Base-by-base conservation (phyloP, 495 filamentous ascomycete species). In the Xylaria grammica region DNA sequence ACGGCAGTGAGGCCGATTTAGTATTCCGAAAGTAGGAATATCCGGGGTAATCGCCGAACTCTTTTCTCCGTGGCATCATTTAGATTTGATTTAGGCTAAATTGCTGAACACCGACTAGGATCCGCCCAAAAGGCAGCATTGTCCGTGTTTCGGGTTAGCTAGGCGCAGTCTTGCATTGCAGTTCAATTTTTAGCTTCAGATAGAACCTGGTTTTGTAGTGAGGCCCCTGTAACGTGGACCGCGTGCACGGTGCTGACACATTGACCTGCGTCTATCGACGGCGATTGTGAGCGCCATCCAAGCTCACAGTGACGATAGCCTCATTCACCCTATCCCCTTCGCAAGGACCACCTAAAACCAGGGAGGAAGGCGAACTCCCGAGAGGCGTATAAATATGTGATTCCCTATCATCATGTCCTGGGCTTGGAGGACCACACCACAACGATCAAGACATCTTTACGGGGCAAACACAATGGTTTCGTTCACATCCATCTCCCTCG, bases 401-500 rank as follows among this genome's bases (percentile, higher is more conserved):
- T 11, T 9, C 29, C 27, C 15, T 30, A 4, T 27, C 29, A 9
- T 34, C 2, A 52, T 52, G 1, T 17, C 29, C 17, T 52, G 1
- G 27, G 32, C 26, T 32, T 32, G 27, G n/a, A 15, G 5, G 26
- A 34, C 26, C 10, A 20, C 7, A 34, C 30, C 32, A 54, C 49
- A 24, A n/a, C 13, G 11, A 22, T 24, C 15, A 54, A 22, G 15
- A n/a, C 10, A 34, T 22, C 4, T 24, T 30, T 1, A 22, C 32
- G 36, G 30, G 11, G 36, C 10, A 54, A 24, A 20, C 46, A 80
- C 32, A 42, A 85, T 85, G 82, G 81, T 84, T 52, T 71, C 77
- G 55, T 74, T 84, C 60, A 72, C 79, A 6, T 74, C 75, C 30
- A 69, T 82, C 45, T 65, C 83, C 27, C 62, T 81, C 49, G 80